These are phyloP conservation scores for Ceratobasidium sp. DNA, from an alignment of 1,284 basidiomycete genomes.

Conservation along the genomic window DNA sequence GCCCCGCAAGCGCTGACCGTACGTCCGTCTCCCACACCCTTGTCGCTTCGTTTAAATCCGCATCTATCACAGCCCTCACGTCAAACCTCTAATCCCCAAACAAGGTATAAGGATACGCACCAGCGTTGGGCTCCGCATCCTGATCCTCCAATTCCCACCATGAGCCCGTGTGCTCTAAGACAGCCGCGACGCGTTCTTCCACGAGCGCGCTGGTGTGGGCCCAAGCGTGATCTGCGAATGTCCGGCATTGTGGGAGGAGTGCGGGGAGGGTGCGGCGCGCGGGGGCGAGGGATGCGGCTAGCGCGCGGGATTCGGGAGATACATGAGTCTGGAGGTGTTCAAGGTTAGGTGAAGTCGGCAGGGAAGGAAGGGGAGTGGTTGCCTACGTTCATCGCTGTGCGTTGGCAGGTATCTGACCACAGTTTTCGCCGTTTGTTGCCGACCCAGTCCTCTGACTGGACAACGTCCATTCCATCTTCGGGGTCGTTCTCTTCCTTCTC, in stretches of 20 bases:
- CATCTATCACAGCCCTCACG: slow-evolving; percentile 52
- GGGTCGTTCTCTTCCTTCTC: slow-evolving; percentile 57
- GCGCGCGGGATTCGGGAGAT: slow-evolving; percentile 68
- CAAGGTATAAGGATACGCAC: background rate
- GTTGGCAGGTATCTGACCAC: slow-evolving; percentile 87
- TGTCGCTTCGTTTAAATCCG: slow-evolving; percentile 51
- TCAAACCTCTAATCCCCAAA: too few relatives aligned
- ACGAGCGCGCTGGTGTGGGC: slow-evolving; percentile 86
- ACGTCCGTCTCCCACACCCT: slow-evolving; percentile 51
- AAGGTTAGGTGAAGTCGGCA: slow-evolving; percentile 1
- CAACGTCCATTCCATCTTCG: slow-evolving; percentile 63
- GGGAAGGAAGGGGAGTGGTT: background rate
- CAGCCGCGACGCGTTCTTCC: slow-evolving; percentile 78
- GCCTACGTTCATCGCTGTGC: slow-evolving; percentile 79
- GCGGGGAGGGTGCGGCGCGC: slow-evolving; percentile 77
- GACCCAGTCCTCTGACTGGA: slow-evolving; percentile 59
- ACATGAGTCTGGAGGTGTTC: slow-evolving; percentile 66
- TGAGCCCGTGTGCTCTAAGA: slow-evolving; percentile 51
- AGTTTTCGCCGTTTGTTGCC: slow-evolving; percentile 79
- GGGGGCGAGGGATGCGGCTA: slow-evolving; percentile 90
- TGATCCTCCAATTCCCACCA: slow-evolving; percentile 64
- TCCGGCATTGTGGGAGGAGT: slow-evolving; percentile 79
- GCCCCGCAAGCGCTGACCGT: background rate
- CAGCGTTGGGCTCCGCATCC: slow-evolving; percentile 58
- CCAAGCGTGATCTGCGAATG: slow-evolving; percentile 97